Percentiles rank a stretch among this genome's conserved stretches.
Conservation (phyloP, 2,329 filamentous ascomycete genomes). For the Penicillium decumbens region DNA sequence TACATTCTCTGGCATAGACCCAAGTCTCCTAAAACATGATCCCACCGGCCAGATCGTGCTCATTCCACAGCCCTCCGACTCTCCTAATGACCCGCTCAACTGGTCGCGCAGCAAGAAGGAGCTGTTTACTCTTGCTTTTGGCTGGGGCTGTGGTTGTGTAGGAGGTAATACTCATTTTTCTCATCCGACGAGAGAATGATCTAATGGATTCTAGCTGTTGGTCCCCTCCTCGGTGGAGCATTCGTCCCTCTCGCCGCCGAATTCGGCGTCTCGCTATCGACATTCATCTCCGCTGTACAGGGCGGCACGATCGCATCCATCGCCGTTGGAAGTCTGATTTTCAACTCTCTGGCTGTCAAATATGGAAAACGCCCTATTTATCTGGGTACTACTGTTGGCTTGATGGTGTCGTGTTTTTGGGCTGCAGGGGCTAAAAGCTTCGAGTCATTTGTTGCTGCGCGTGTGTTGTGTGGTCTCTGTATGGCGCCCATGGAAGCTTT, state of each 20-base stretch:
- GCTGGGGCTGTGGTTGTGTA: conserved; percentile 40
- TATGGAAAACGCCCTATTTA: conserved; percentile 39
- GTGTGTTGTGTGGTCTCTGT: conserved; percentile 35
- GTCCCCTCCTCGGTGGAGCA: conserved; percentile 38
- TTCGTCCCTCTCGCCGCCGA: conserved; percentile 33
- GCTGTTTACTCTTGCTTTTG: conserved; percentile 38
- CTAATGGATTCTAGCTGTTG: conserved; percentile 27
- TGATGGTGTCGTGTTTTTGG: conserved; percentile 37
- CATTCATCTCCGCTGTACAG: conserved; percentile 35
- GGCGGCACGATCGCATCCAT: conserved; percentile 36
- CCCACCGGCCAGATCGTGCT: conserved; percentile 24
- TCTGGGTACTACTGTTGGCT: conserved; percentile 30
- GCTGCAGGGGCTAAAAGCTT: conserved; percentile 30
- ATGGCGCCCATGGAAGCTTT: conserved; percentile 42
- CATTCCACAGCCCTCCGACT: conserved; percentile 26
- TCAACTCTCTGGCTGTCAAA: conserved; percentile 37
- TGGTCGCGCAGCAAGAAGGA: conserved; percentile 32
- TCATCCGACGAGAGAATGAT: too few species aligned
- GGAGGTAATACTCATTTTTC: conserved; percentile 30
- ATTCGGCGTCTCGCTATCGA: conserved; percentile 30
- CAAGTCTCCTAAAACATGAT: conserved; percentile 33
- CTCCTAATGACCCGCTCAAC: conserved; percentile 25
- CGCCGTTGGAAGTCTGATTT: conserved; percentile 35
- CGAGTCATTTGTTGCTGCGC: conserved; percentile 29
- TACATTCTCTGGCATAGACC: conserved; percentile 20